These are phyloP conservation scores for Candida michaelii DNA, from an alignment of 805 yeast species.

Conservation along the genomic window DNA sequence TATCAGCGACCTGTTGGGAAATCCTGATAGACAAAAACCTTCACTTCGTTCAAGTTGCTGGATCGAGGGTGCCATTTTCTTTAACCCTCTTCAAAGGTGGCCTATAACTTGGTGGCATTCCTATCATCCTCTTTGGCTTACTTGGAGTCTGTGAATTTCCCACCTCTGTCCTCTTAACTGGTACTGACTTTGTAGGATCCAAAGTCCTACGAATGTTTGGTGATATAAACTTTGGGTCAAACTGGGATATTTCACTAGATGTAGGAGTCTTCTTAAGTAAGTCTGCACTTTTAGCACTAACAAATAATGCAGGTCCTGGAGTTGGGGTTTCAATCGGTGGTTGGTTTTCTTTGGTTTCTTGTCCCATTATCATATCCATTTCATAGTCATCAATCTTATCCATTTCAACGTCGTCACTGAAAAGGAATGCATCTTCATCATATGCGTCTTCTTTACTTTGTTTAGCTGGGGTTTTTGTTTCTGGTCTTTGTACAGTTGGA, in stretches of 20 bases:
- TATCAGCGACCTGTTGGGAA: too few species aligned
- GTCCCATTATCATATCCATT: constrained; percentile 20
- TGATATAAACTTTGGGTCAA: constrained; percentile 50
- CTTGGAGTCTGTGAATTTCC: constrained; percentile 15
- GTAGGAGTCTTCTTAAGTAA: constrained; percentile 44
- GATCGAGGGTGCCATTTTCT: constrained; percentile 2
- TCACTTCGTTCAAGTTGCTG: neutral
- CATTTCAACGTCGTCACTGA: constrained; percentile 37
- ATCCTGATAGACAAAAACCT: too few species aligned
- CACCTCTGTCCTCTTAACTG: constrained; percentile 45
- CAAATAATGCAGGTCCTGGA: constrained; percentile 39
- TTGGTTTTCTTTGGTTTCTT: constrained; percentile 15
- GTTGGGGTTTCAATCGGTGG: neutral
- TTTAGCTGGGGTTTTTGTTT: too few species aligned
- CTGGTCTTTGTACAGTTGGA: too few species aligned
- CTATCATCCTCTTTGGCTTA: constrained; percentile 15
- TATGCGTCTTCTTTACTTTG: constrained; percentile 24
- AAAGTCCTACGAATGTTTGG: constrained; percentile 53
- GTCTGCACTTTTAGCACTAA: constrained; percentile 65
- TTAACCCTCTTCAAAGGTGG: constrained; percentile 22
- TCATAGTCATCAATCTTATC: constrained; percentile 26
- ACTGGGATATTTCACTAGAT: constrained; percentile 52
- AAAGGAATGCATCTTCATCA: constrained; percentile 37
- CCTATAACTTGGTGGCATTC: constrained; percentile 16
- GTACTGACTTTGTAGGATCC: constrained; percentile 69